Evolutionary conservation across 495 filamentous ascomycete genomes (phyloP).

Genomic region (Tirmania nivea): DNA sequence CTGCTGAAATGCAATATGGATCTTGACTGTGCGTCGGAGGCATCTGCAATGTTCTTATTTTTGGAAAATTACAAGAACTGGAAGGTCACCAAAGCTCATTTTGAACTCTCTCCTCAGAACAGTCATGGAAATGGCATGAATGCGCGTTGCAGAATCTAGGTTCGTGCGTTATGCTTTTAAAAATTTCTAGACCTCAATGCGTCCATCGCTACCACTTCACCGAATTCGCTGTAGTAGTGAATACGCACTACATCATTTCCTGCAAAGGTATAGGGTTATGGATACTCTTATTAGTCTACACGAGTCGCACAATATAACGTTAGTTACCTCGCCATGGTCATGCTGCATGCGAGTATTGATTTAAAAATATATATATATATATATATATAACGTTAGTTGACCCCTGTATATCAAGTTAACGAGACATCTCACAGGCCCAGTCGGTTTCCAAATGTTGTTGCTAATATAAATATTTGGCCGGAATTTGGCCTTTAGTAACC

Average conservation of each 20-base stretch:
- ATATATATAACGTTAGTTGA: too few relatives aligned
- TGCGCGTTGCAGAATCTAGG: background rate
- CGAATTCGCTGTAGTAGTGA: slow-evolving; percentile 9
- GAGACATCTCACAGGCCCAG: background rate
- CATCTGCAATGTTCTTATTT: background rate
- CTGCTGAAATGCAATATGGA: background rate
- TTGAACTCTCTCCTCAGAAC: background rate
- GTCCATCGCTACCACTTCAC: slow-evolving; percentile 2
- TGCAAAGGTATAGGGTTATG: slow-evolving; percentile 2
- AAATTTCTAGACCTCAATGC: slow-evolving; percentile 4
- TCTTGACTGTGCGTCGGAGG: background rate
- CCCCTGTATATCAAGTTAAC: background rate
- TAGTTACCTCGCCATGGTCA: too few relatives aligned
- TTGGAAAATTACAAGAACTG: slow-evolving; percentile 3
- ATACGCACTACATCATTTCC: slow-evolving; percentile 4
- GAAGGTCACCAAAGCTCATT: slow-evolving; percentile 7
- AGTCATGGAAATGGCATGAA: slow-evolving; percentile 9
- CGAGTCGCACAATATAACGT: too few relatives aligned
- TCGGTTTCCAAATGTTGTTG: slow-evolving; percentile 4
- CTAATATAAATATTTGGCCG: slow-evolving; percentile 4
- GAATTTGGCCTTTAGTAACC: slow-evolving; percentile 1
- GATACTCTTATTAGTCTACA: background rate
- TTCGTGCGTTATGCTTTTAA: background rate
- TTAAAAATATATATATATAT: too few relatives aligned
- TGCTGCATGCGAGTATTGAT: too few relatives aligned